A percentile compares a stretch with the other conserved stretches of the same genome.
Evolutionary conservation across 768 basidiomycete species (phyloP).

Genomic region (Saitozyma podzolica): DNA sequence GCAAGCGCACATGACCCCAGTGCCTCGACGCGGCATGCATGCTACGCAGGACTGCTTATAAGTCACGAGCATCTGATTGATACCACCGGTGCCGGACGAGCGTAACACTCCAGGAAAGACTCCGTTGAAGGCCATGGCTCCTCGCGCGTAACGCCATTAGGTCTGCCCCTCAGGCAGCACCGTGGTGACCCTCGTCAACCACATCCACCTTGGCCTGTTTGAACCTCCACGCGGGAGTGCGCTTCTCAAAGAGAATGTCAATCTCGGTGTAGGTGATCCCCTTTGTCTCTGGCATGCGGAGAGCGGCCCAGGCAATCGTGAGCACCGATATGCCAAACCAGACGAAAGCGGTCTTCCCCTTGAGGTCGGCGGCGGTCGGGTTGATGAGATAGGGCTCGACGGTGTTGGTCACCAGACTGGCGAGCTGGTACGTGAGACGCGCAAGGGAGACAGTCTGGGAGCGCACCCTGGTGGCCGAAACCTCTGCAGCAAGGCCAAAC

Average conservation of each 20-base stretch:
- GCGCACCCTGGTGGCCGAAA: constrained; percentile 4
- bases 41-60: too few relatives aligned
- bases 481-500: constrained; percentile 8
- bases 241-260: constrained; percentile 4
- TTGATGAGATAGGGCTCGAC: constrained; percentile 5
- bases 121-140: too few relatives aligned
- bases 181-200: background rate
- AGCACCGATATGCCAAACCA: background rate
- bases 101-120: too few relatives aligned
- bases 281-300: constrained; percentile 10
- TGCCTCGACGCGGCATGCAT: too few relatives aligned
- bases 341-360: constrained; percentile 7
- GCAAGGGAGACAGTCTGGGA: constrained; percentile 4
- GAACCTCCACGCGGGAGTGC: constrained; percentile 2
- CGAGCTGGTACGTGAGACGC: constrained; percentile 4
- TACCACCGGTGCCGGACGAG: too few relatives aligned
- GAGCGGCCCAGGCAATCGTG: background rate
- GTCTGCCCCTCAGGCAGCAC: too few relatives aligned
- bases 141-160: too few relatives aligned
- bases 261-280: background rate
- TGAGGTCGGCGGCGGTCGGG: constrained; percentile 2
- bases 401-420: constrained; percentile 2
- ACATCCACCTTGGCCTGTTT: background rate
- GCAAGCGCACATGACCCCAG: too few relatives aligned
- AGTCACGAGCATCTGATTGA: too few relatives aligned